Conservation (phyloP, 768 basidiomycete genomes). For the Obba rivulosa region DNA sequence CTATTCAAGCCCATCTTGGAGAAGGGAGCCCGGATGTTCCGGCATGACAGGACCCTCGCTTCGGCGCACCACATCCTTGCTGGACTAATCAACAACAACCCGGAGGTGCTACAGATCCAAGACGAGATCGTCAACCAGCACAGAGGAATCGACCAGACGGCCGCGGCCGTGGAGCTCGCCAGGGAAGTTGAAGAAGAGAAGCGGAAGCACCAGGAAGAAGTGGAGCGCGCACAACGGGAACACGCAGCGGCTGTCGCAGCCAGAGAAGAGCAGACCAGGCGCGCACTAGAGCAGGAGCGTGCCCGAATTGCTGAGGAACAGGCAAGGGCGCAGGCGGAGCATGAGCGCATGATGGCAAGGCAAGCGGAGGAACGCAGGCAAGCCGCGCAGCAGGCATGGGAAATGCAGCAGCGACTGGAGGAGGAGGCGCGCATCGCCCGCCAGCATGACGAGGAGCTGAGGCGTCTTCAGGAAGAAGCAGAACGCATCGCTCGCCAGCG, state of each 20-base stretch:
- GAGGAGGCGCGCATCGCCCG: background rate
- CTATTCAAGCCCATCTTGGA: constrained; percentile 12
- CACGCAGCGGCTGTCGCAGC: background rate
- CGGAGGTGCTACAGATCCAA: constrained; percentile 43
- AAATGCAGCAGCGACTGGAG: background rate
- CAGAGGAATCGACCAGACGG: constrained; percentile 43
- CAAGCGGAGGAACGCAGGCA: background rate
- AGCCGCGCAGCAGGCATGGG: background rate
- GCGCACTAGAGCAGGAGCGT: background rate
- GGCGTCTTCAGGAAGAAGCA: background rate
- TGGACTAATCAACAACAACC: background rate
- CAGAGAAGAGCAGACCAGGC: background rate
- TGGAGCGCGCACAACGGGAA: constrained; percentile 19
- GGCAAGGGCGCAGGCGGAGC: background rate
- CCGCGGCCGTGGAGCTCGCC: constrained; percentile 47
- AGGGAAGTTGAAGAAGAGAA: constrained; percentile 44
- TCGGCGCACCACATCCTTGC: constrained; percentile 7
- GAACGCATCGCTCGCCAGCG: background rate
- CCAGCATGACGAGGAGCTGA: background rate
- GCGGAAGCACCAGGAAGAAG: constrained; percentile 41
- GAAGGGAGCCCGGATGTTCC: constrained; percentile 6
- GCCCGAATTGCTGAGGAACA: background rate
- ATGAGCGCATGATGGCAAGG: background rate
- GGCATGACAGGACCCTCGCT: constrained; percentile 5
- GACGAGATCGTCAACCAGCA: constrained; percentile 45